phyloP scores from a whole-genome alignment of 345 rosid genomes.

The Ricinus communis region DNA sequence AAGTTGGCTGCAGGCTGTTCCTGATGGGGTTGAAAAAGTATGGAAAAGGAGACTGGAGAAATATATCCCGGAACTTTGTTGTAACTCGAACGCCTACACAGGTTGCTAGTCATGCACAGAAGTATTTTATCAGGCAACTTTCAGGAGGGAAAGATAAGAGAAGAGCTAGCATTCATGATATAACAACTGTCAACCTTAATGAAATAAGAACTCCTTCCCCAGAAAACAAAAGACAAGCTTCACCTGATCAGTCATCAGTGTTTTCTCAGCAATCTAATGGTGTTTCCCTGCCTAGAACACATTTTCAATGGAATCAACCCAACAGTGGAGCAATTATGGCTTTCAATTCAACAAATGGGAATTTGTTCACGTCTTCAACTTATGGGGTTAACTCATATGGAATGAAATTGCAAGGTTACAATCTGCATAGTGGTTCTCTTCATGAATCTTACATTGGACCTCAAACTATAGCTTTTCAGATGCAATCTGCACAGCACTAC shows the following conservation, averaged over 20 bases:
- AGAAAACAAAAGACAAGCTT: conserved; percentile 34
- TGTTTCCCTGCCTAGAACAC: conserved; percentile 35
- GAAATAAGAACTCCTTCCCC: conserved; percentile 56
- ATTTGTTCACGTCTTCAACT: conserved; percentile 39
- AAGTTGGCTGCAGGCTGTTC: conserved; percentile 22
- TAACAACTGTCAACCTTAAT: conserved; percentile 32
- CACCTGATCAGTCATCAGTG: conserved; percentile 40
- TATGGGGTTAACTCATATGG: conserved; percentile 40
- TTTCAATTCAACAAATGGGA: conserved; percentile 40
- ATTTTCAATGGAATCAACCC: conserved; percentile 55
- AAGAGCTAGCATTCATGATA: conserved; percentile 37
- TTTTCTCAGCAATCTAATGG: conserved; percentile 36
- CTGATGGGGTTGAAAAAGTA: conserved; percentile 37
- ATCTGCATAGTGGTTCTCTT: conserved; percentile 27
- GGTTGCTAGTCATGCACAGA: conserved; percentile 40
- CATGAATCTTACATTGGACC: conserved; percentile 38
- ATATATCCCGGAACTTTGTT: conserved; percentile 33
- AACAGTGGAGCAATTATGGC: conserved; percentile 35
- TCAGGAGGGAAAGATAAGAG: conserved; percentile 35
- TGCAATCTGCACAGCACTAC: conserved; percentile 44
- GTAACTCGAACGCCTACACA: conserved; percentile 34
- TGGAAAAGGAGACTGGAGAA: conserved; percentile 40
- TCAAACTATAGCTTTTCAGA: conserved; percentile 45
- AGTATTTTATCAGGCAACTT: conserved; percentile 36
- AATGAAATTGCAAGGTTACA: conserved; percentile 43